Base-by-base conservation (phyloP, 768 basidiomycete species). In the Russula sp. region DNA sequence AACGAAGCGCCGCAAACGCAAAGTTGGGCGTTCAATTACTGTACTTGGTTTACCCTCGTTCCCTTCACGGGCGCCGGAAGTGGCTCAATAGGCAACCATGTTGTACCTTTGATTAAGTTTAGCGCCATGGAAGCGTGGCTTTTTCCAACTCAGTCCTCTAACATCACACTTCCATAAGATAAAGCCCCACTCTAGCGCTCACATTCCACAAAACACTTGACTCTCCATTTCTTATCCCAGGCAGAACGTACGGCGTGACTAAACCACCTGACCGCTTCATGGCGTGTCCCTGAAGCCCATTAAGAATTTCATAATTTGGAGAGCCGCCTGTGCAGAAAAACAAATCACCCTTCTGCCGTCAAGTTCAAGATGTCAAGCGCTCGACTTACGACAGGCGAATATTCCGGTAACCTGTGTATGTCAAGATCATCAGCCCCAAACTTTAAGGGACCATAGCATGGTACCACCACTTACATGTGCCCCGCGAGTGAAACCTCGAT, bases 241-340 rank as follows among this genome's bases (percentile, higher is more conserved):
- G 7, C 22, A 20, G n/a, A 54, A 20, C 51, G 14, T 37, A 31
- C 34, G 4, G 7, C n/a, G 13, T 22, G 34, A 1, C 32, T 14
- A 3, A 2, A 32, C 31, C 9, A 16, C 31, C n/a, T 13, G 16
- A 20, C 3, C 2, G 22, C 8, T 13, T 68, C 55, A 83, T 16
- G 82, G 83, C 1, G 68, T 79, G 1, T 72, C 71, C 63, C 86
- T 80, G 72, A 83, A 80, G 7, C 87, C 86, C 82, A 89, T 77
- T 66, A 89, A 69, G 68, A 78, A 87, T 66, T 84, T 75, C 85
- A 88, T 86, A 60, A 77, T 82, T 69, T 88, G 86, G 74, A 86
- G 84, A 0, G 84, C 80, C 56, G 88, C 84, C 84, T 86, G 59
- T 0, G 31, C 8, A 48, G 44, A 10, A 55, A 9, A 50, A 44